Percentiles rank a stretch among this genome's conserved stretches.
phyloP scores from a whole-genome alignment of 2,329 filamentous ascomycete genomes.

The Cladosporium sphaerospermum region DNA sequence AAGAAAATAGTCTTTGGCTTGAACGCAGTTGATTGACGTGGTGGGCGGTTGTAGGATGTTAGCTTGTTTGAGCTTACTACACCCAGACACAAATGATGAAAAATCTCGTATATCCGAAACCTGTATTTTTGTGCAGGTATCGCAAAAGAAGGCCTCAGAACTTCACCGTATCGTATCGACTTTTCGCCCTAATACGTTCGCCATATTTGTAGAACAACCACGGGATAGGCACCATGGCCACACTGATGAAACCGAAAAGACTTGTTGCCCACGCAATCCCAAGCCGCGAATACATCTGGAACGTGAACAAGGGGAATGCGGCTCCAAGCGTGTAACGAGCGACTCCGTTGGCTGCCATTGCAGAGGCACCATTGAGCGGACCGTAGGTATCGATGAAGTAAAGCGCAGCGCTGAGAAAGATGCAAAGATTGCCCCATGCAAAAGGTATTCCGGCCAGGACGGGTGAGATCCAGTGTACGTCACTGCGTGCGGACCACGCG shows the following conservation, averaged over 20 bases:
- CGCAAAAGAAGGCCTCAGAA: background rate
- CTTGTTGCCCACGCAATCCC: conserved; percentile 40
- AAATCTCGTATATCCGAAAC: too few species aligned
- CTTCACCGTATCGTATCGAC: conserved; percentile 7
- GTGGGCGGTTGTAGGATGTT: too few species aligned
- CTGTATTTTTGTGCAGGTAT: too few species aligned
- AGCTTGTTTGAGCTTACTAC: too few species aligned
- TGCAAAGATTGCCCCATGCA: conserved; percentile 25
- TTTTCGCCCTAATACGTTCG: conserved; percentile 19
- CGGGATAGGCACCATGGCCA: conserved; percentile 33
- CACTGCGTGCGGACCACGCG: conserved; percentile 31
- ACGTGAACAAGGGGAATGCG: conserved; percentile 55
- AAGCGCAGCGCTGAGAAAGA: conserved; percentile 28
- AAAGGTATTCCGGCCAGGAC: conserved; percentile 30
- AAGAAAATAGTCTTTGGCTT: too few species aligned
- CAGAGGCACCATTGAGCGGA: conserved; percentile 50
- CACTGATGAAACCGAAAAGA: conserved; percentile 37
- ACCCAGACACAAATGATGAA: too few species aligned
- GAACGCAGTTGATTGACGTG: too few species aligned
- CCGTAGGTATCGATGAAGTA: conserved; percentile 55
- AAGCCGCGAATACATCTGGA: conserved; percentile 33
- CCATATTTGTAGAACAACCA: conserved; percentile 32
- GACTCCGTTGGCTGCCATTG: conserved; percentile 54
- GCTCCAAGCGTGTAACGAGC: conserved; percentile 51
- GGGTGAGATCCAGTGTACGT: conserved; percentile 36